A percentile compares a stretch with the other conserved stretches of the same genome.
These are phyloP conservation scores for Schoenoplectus tabernaemontani DNA, from an alignment of 202 grass and related monocot species.

Conservation along the genomic window DNA sequence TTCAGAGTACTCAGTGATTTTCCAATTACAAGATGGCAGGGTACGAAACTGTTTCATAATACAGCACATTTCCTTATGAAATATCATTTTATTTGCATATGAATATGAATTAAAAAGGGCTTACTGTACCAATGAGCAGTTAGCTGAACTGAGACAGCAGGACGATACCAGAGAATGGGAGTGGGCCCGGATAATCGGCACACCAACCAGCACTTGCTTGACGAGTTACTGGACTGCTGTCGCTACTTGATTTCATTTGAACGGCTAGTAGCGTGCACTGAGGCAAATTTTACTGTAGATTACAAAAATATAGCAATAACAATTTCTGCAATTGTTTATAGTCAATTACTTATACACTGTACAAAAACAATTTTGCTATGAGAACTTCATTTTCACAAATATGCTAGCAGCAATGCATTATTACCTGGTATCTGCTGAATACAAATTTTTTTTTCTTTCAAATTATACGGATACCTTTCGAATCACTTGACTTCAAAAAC, in stretches of 20 bases:
- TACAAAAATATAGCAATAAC: not conserved
- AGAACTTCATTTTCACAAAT: not conserved
- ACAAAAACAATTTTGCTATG: constrained; percentile 16
- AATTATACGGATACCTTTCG: too few species aligned
- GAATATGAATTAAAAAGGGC: not conserved
- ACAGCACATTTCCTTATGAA: not conserved
- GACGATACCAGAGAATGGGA: constrained; percentile 47
- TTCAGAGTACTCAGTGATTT: constrained; percentile 72
- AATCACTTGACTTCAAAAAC: too few species aligned
- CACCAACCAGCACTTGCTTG: constrained; percentile 73
- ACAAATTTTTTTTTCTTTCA: too few species aligned
- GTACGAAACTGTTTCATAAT: constrained; percentile 32
- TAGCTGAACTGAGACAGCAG: constrained; percentile 66
- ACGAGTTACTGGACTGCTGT: constrained; percentile 85
- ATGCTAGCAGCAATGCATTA: not conserved
- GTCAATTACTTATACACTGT: not conserved
- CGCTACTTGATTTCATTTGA: constrained; percentile 36
- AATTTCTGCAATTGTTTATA: not conserved
- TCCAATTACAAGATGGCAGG: constrained; percentile 83
- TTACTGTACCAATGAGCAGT: constrained; percentile 35
- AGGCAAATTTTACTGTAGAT: not conserved
- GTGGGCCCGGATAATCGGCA: constrained; percentile 70
- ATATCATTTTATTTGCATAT: constrained; percentile 1
- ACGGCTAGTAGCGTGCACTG: not conserved
- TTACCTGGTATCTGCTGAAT: not conserved